A percentile compares a stretch with the other conserved stretches of the same genome.
phyloP scores from a whole-genome alignment of 768 basidiomycete species.

The Rubroboletus pulcherrimus region DNA sequence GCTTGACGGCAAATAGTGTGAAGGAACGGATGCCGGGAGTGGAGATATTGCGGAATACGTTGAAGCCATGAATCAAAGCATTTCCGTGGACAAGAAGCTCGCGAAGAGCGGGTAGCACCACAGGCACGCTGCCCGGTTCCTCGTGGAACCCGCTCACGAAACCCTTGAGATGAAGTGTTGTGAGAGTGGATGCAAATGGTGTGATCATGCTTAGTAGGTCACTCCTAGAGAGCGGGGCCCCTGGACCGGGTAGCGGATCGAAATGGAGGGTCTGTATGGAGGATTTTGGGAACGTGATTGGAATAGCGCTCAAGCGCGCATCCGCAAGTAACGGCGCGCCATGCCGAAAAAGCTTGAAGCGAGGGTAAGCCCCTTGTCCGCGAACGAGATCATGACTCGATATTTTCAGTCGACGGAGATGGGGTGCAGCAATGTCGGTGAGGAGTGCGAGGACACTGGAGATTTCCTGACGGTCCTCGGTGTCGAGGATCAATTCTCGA shows the following conservation, averaged over 20 bases:
- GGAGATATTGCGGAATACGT: conserved; percentile 35
- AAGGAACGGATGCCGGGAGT: conserved; percentile 26
- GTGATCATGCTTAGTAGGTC: conserved; percentile 29
- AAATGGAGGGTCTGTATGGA: conserved; percentile 32
- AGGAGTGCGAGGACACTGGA: conserved; percentile 23
- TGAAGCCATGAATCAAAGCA: conserved; percentile 32
- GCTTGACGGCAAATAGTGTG: conserved; percentile 25
- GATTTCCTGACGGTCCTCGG: conserved; percentile 31
- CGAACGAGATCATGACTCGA: conserved; percentile 23
- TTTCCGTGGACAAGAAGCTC: conserved; percentile 31
- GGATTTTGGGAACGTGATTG: conserved; percentile 29
- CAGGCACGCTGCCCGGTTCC: conserved; percentile 30
- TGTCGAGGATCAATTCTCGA: conserved; percentile 31
- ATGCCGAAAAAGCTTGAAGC: conserved; percentile 29
- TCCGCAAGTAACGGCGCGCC: conserved; percentile 32
- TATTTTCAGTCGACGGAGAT: conserved; percentile 28
- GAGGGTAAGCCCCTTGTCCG: conserved; percentile 27
- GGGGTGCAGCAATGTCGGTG: conserved; percentile 21
- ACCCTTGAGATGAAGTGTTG: conserved; percentile 30
- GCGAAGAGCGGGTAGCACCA: conserved; percentile 28
- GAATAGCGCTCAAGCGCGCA: conserved; percentile 31
- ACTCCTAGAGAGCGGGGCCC: conserved; percentile 25
- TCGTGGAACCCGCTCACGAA: conserved; percentile 32
- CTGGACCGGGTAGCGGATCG: conserved; percentile 32
- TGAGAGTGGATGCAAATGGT: conserved; percentile 26